phyloP scores from a whole-genome alignment of 495 filamentous ascomycete species.

The Aspergillus mulundensis region DNA sequence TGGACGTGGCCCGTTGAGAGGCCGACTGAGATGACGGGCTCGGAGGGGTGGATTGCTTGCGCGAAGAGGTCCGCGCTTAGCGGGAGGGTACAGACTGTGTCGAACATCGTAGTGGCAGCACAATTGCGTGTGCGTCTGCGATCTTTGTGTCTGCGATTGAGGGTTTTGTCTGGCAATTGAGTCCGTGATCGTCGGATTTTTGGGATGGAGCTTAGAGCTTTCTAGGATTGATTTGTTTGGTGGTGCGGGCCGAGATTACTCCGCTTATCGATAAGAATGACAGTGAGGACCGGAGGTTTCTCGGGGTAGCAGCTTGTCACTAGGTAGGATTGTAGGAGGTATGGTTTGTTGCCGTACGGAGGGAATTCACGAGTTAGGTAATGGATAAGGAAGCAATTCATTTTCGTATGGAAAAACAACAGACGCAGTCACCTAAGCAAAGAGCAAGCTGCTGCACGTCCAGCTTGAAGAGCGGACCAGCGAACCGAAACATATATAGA shows the following conservation, averaged over 20 bases:
- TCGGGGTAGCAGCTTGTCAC: too few relatives aligned
- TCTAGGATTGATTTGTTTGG: constrained; percentile 6
- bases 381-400: too few relatives aligned
- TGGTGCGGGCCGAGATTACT: constrained; percentile 24
- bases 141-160: neutral
- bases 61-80: constrained; percentile 84
- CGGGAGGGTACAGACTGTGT: constrained; percentile 85
- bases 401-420: too few relatives aligned
- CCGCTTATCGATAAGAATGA: constrained; percentile 8
- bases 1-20: constrained; percentile 83
- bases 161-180: too few relatives aligned
- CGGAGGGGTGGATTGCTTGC: constrained; percentile 77
- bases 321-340: too few relatives aligned
- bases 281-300: neutral
- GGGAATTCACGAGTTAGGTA: too few relatives aligned
- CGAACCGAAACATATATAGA: neutral
- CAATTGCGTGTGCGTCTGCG: neutral
- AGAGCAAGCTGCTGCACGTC: too few relatives aligned
- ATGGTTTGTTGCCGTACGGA: too few relatives aligned
- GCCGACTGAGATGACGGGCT: constrained; percentile 81
- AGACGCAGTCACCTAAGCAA: too few relatives aligned
- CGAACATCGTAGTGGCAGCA: constrained; percentile 53
- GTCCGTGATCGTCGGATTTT: neutral
- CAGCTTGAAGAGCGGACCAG: too few relatives aligned
- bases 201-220: constrained; percentile 1